Evolutionary conservation across 2,329 filamentous ascomycete genomes (phyloP), one percentile per base, ranked within the genome.

Genomic region (Fusarium xylarioides): DNA sequence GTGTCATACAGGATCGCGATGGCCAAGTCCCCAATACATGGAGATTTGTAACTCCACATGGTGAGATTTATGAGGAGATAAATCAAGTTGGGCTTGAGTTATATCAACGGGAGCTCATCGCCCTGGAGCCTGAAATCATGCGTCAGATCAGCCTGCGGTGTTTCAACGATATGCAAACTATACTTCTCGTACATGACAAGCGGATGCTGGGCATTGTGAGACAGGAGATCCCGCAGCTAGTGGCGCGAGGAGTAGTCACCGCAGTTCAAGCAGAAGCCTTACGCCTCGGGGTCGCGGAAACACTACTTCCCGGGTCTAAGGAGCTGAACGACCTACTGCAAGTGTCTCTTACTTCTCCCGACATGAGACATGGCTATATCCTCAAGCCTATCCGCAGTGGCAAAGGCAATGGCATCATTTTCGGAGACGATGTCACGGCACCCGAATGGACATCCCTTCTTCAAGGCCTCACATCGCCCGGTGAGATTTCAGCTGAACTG

Each of bases 181-280:
- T 85, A 11, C 70, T 84, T 15, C 68, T 85, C 3, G 79, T 82
- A 2, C 83, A 85, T 63, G 83, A 85, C 70, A 85, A 85, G 66
- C 80, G 83, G 6, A 83, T 85, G 81, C 71, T 85, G 2, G 82
- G 82, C 14, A 78, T 85, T 16, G 67, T 85, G 8, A 78, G 71
- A 38, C 79, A 82, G 54, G 82, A 85, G 59, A 63, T 82, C 1
- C 58, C 68, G 8, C n/a, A 47, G 0, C 59, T 85, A 11, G 64
- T 80, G 7, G 62, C 37, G 2, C 74, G 75, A 2, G 26, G 62
- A 3, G 77, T 80, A 3, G 57, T 84, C 10, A 81, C 77, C 0
- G 19, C 64, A 4, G 55, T 18, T 1, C 80, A 84, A 62, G 80
- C 73, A 3, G 42, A 59, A 6, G 60, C 58, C 14, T 68, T 83